Conservation (phyloP, 768 basidiomycete species). For the Clitopilus hobsonii region DNA sequence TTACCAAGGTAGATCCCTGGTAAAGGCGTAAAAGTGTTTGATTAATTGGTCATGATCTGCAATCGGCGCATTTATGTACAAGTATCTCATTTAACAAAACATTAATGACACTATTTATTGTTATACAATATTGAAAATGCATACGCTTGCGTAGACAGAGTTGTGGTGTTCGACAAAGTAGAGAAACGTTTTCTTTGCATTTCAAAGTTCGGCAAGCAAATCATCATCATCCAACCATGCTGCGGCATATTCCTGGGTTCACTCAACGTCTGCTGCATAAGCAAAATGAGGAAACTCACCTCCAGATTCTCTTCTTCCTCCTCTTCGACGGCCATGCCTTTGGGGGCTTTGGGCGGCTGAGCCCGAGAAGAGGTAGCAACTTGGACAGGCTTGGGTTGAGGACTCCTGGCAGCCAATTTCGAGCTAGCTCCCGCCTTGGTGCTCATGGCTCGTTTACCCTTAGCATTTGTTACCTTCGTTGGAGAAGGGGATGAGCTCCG, state of each 20-base stretch:
- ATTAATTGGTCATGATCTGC: no score
- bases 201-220: constrained; percentile 3
- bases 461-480: neutral
- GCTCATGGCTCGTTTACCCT: neutral
- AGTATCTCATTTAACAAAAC: no score
- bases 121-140: no score
- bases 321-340: neutral
- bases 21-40: no score
- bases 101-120: no score
- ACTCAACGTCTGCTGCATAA: no score
- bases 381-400: neutral
- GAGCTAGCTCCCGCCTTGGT: neutral
- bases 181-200: neutral
- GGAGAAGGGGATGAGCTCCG: neutral
- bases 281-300: no score
- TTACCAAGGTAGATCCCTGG: no score
- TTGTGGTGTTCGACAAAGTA: no score
- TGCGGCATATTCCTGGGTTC: constrained; percentile 11
- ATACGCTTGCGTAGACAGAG: no score
- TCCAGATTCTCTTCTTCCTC: neutral
- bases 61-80: no score
- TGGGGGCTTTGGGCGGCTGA: neutral
- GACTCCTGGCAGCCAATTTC: neutral
- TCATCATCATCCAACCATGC: constrained; percentile 11
- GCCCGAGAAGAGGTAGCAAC: neutral